phyloP scores from a whole-genome alignment of 352 stramenopile genomes.

The Phytopythium montanum region DNA sequence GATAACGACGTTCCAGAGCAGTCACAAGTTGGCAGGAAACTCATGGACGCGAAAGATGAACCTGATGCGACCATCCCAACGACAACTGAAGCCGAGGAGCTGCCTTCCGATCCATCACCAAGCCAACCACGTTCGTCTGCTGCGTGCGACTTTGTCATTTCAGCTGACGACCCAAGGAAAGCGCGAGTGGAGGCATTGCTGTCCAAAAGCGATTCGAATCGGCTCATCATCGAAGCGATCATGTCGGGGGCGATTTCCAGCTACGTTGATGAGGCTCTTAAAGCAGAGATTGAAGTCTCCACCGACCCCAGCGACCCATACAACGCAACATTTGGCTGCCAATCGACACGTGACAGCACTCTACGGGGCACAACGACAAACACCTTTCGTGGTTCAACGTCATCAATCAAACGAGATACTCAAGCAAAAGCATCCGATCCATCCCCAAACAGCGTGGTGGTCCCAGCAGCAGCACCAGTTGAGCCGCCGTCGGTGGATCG shows the following conservation, averaged over 20 bases:
- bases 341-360: too few species aligned
- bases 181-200: not conserved
- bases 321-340: not conserved
- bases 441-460: not conserved
- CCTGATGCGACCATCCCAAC: too few species aligned
- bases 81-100: not conserved
- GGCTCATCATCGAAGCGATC: constrained; percentile 18
- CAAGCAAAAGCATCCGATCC: not conserved
- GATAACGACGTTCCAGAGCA: not conserved
- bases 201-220: constrained; percentile 21
- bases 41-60: not conserved
- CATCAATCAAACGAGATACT: not conserved
- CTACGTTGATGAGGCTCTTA: constrained; percentile 13
- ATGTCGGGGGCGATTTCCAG: constrained; percentile 18
- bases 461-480: too few species aligned
- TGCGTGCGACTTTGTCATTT: not conserved
- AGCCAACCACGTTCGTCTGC: not conserved
- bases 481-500: not conserved
- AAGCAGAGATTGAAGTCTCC: constrained; percentile 15
- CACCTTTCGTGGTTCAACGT: too few species aligned
- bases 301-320: constrained; percentile 2
- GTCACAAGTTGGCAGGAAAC: not conserved
- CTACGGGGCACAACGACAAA: too few species aligned
- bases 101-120: not conserved
- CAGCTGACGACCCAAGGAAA: not conserved